A percentile compares a stretch with the other conserved stretches of the same genome.
Conservation (phyloP, 2,329 filamentous ascomycete species). For the Claviceps pazoutovae region DNA sequence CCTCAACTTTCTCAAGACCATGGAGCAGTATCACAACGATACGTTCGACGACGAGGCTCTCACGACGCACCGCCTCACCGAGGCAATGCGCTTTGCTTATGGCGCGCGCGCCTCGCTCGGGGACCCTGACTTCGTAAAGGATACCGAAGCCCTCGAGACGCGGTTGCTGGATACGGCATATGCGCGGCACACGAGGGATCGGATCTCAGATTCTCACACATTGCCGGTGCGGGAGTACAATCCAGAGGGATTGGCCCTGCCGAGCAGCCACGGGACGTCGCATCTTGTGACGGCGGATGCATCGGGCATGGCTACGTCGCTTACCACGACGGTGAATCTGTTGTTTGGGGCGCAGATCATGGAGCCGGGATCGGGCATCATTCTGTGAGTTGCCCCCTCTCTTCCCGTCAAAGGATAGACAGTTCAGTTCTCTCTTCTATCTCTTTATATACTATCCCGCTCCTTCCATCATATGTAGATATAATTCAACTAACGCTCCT, state of each 20-base stretch:
- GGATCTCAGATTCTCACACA: slow-evolving; percentile 60
- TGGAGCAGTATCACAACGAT: slow-evolving; percentile 57
- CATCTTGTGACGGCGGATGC: slow-evolving; percentile 60
- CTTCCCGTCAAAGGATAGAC: background rate
- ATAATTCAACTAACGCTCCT: background rate
- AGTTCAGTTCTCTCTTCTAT: too few relatives aligned
- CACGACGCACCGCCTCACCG: slow-evolving; percentile 69
- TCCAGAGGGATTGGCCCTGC: slow-evolving; percentile 48
- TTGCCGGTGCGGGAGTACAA: slow-evolving; percentile 63
- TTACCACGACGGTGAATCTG: slow-evolving; percentile 80
- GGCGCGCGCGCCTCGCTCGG: slow-evolving; percentile 65
- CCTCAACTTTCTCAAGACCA: slow-evolving; percentile 64
- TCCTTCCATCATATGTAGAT: background rate
- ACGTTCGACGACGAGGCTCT: slow-evolving; percentile 36
- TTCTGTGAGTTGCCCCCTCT: slow-evolving; percentile 34
- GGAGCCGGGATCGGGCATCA: slow-evolving; percentile 69
- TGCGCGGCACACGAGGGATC: slow-evolving; percentile 43
- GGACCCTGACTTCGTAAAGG: slow-evolving; percentile 61
- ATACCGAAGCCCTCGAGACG: slow-evolving; percentile 49
- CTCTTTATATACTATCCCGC: background rate
- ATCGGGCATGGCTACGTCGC: slow-evolving; percentile 60
- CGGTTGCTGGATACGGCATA: slow-evolving; percentile 50
- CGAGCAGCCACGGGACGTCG: slow-evolving; percentile 60
- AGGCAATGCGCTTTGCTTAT: slow-evolving; percentile 84
- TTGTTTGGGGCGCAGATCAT: slow-evolving; percentile 70